Evolutionary conservation across 495 filamentous ascomycete species (phyloP), one percentile per base, ranked within the genome.

Genomic region (Pseudotulostoma volvatum): DNA sequence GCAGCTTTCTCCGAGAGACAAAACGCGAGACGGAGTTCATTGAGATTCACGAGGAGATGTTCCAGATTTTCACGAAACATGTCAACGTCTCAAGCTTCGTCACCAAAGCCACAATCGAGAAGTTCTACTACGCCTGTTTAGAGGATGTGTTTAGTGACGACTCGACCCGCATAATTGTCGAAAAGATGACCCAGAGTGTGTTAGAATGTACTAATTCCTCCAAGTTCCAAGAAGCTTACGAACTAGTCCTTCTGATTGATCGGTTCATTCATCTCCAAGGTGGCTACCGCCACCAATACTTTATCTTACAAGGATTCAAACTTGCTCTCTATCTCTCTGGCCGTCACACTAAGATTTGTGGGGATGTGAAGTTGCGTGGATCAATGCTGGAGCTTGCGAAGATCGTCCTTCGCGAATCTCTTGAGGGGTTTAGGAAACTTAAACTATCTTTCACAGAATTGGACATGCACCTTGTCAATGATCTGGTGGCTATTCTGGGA

Each of bases 181-280:
- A 51, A 2, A 52, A 56, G 1, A 63, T 60, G 16, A 56, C 60
- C 5, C 48, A 40, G 2, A 44, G 54, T 0, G 64, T 73, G 28
- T 50, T 47, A 7, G 53, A 57, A 4, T 51, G 73, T 1, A 63
- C 70, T 38, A 48, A 63, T 30, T 39, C 48, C 2, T 56, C 55
- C 21, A 51, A 56, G 13, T 71, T 70, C 52, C 54, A 66, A 40
- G 57, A 70, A 13, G 71, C 70, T 0, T 64, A 69, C 37, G 66
- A 71, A 18, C 43, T 77, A 1, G 68, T 70, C 0, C 55, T 56
- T 8, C 66, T 68, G 23, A 54, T 71, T 31, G 71, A 73, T 45
- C 61, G 68, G 4, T 78, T 77, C 51, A 57, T 68, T 11, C 60
- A 69, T 31, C 48, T 66, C n/a, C 71, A 71, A 23, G 59, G 63